Base-by-base conservation (phyloP, 768 basidiomycete genomes). In the Amanita fuliginea region DNA sequence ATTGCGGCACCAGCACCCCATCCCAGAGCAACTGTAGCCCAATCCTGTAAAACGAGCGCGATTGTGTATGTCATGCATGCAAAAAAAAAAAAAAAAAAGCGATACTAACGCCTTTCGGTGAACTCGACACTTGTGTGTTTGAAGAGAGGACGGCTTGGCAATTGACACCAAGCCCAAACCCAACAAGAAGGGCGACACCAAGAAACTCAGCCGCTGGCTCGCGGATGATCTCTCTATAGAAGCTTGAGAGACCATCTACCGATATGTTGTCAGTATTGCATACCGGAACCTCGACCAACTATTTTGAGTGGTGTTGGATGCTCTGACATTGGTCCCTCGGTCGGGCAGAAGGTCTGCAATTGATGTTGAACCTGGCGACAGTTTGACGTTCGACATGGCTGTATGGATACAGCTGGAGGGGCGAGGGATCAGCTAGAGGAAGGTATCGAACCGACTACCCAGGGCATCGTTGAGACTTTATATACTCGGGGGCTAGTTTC, bases 121-220 rank as follows among this genome's bases (percentile, higher is more conserved):
- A 64, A 4, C 74, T 52, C 7, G 76, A 61, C 6, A 83, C 77
- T 0, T 55, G 60, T 0, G 71, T 32, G 47, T 69, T 70, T 6
- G 64, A 61, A 3, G 78, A 75, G 7, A 83, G 66, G 26, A 73
- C 68, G 2, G 69, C 72, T 59, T 83, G 81, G 56, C 77, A 80
- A 51, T 75, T 67, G 36, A 74, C 73, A 39, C 80, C 80, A 37
- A 65, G 66, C 19, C 81, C 81, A 53, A 83, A 77, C 47, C 81
- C 73, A 48, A 81, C 64, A 7, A 83, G 64, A 26, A 83, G 65
- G 57, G 73, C 73, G 6, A 73, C 70, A 16, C 81, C 81, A 39
- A 82, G 57, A 55, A 83, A 81, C 60, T 84, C 82, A 13, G 80
- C 83, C 24, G 70, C 72, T 13, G 79, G 74, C 61, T 85, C 81